Base-by-base conservation (phyloP, 2,329 filamentous ascomycete genomes). In the Penicillium sp. region DNA sequence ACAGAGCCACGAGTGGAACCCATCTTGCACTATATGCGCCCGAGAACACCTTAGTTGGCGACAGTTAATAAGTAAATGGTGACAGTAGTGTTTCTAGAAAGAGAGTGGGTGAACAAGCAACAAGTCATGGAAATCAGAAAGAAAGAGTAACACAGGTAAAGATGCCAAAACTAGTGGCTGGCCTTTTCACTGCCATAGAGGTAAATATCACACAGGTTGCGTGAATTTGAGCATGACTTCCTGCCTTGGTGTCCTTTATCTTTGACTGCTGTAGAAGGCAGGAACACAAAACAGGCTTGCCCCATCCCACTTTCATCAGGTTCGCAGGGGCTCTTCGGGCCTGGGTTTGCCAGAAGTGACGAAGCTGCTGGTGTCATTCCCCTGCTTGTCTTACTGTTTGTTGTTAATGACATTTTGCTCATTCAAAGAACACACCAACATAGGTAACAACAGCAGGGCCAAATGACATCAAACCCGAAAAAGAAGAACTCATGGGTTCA, bases 1-100 rank as follows among this genome's bases (percentile, higher is more conserved):
- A 55, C 29, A 9, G 63, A 70, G 31, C 60, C 60, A 52, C 66
- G 60, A 26, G n/a, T 31, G 13, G 51, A 38, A 23, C 53, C 50
- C 60, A 66, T 67, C 11, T 19, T 63, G 48, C 13, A 9, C 7
- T 44, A 21, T 47, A 7, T 35, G 26, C 7, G 19, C 13, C 38
- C 19, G 19, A 15, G 45, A 56, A 41, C 15, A 21, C 19, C 31
- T 56, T 17, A 48, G 29, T 47, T 30, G 19, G 30, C 2, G 15
- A 9, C 23, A 19, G 15, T 56, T 41, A 23, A 45, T 48, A 30
- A 41, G 35, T 45, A 6, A 30, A 3, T 7, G 8, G 30, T 35
- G 51, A n/a, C 9, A 15, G 11, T 38, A 13, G 46, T 11, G 19
- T 47, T 47, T 47, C 19, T n/a, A 47, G 38, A 52, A 8, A 15